Evolutionary conservation across 108 stramenopile genomes (phyloP).

Genomic region (Skeletonema costatum): DNA sequence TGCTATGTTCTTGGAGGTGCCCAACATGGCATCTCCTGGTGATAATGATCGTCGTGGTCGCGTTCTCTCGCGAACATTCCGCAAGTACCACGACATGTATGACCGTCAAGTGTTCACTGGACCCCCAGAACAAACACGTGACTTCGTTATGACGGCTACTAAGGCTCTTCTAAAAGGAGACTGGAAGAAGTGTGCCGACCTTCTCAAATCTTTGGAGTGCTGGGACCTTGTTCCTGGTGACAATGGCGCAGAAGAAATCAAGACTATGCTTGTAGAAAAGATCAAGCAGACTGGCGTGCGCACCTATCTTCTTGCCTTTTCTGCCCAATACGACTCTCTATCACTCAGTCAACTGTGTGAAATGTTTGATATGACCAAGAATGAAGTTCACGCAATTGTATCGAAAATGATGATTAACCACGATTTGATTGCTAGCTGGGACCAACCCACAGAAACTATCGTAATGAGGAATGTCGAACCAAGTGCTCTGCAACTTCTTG

Average conservation of each 20-base stretch:
- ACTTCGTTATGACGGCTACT: constrained; percentile 95
- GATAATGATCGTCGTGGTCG: constrained; percentile 56
- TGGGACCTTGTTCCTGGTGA: constrained; percentile 96
- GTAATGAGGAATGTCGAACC: constrained; percentile 91
- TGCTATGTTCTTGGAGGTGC: constrained; percentile 99
- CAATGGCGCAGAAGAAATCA: constrained; percentile 70
- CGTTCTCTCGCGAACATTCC: constrained; percentile 92
- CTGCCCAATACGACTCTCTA: constrained; percentile 92
- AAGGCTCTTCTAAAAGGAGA: constrained; percentile 90
- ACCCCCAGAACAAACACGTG: constrained; percentile 97
- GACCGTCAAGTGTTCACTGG: constrained; percentile 97
- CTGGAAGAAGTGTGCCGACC: constrained; percentile 90
- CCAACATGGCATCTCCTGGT: constrained; percentile 89
- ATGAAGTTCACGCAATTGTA: constrained; percentile 90
- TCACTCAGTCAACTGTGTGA: constrained; percentile 87
- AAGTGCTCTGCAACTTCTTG: constrained; percentile 88
- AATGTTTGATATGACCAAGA: constrained; percentile 95
- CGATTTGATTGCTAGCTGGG: constrained; percentile 96
- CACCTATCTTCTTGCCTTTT: constrained; percentile 93
- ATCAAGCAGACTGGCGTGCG: constrained; percentile 97
- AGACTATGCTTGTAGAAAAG: constrained; percentile 82
- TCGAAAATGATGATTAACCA: constrained; percentile 99
- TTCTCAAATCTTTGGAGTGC: constrained; percentile 83
- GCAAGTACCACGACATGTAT: constrained; percentile 91
- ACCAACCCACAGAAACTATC: constrained; percentile 97